These are phyloP conservation scores for Cryphonectria naterciae DNA, from an alignment of 2,329 filamentous ascomycete species.

Conservation along the genomic window DNA sequence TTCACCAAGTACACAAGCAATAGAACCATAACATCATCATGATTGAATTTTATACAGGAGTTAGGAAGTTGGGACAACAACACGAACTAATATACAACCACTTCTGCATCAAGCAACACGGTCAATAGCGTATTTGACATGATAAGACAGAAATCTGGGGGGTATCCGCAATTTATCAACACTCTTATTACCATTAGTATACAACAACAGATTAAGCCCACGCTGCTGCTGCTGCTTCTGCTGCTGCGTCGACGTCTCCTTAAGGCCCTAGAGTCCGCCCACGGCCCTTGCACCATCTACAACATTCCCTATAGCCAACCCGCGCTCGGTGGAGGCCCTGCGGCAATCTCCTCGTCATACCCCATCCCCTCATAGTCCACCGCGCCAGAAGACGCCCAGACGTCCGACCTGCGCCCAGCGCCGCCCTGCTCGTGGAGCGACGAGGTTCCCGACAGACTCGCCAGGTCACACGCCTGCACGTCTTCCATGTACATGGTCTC, in stretches of 20 bases:
- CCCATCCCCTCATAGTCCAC: constrained; percentile 28
- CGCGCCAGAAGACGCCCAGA: constrained; percentile 22
- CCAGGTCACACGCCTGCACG: constrained; percentile 25
- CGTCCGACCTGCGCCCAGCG: constrained; percentile 16
- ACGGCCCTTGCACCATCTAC: background rate
- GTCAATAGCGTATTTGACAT: background rate
- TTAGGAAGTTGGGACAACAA: background rate
- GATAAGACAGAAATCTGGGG: background rate
- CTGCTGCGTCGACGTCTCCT: no score
- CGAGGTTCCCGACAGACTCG: constrained; percentile 13
- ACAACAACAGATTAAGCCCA: constrained; percentile 10
- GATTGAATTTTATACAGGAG: background rate
- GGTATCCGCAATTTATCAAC: constrained; percentile 8
- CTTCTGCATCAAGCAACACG: background rate
- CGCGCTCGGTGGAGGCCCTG: constrained; percentile 18
- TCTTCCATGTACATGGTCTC: constrained; percentile 28
- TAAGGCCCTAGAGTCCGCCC: no score
- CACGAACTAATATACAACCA: background rate
- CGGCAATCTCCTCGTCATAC: constrained; percentile 27
- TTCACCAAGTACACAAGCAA: background rate
- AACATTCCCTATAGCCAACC: constrained; percentile 24
- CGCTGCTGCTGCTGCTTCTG: no score
- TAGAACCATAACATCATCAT: background rate
- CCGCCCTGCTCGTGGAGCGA: constrained; percentile 7
- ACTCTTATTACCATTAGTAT: constrained; percentile 22